These are phyloP conservation scores for Noccaea caerulescens DNA, from an alignment of 345 rosid species.

Conservation along the genomic window DNA sequence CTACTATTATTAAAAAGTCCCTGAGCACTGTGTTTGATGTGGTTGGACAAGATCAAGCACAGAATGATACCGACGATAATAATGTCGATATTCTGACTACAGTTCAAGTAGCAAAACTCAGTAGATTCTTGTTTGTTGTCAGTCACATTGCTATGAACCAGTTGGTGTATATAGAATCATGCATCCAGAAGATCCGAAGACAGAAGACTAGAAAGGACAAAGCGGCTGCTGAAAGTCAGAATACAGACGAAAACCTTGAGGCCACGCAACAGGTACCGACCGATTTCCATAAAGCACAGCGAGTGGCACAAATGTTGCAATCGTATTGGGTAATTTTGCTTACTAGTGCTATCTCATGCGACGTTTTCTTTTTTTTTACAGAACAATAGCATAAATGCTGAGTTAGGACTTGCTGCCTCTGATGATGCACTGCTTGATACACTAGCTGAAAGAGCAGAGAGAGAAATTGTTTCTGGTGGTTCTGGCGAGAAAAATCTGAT, in stretches of 20 bases:
- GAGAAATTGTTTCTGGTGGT: constrained; percentile 80
- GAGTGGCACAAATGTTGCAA: constrained; percentile 17
- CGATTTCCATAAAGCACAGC: constrained; percentile 1
- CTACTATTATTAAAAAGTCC: constrained; percentile 69
- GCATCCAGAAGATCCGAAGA: constrained; percentile 77
- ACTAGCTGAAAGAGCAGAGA: constrained; percentile 86
- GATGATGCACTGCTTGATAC: constrained; percentile 86
- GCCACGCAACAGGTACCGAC: constrained; percentile 37
- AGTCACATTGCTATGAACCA: constrained; percentile 98
- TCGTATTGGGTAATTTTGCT: constrained; percentile 1
- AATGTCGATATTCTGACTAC: constrained; percentile 48
- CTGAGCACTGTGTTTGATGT: constrained; percentile 61
- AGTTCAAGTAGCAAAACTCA: constrained; percentile 74
- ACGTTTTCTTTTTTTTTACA: constrained; percentile 44
- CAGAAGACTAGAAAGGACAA: constrained; percentile 72
- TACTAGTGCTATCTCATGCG: constrained; percentile 6
- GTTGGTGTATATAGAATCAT: constrained; percentile 87
- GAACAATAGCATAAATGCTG: constrained; percentile 84
- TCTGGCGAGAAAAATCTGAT: constrained; percentile 67
- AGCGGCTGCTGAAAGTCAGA: constrained; percentile 49
- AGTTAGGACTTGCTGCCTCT: constrained; percentile 92
- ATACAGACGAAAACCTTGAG: constrained; percentile 40
- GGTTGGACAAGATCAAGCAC: constrained; percentile 53
- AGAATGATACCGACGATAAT: constrained; percentile 46
- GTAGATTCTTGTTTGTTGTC: constrained; percentile 76